Percentiles rank a stretch among this genome's conserved stretches.
Evolutionary conservation across 768 basidiomycete genomes (phyloP).

Genomic region (Boletus rubroflammeus): DNA sequence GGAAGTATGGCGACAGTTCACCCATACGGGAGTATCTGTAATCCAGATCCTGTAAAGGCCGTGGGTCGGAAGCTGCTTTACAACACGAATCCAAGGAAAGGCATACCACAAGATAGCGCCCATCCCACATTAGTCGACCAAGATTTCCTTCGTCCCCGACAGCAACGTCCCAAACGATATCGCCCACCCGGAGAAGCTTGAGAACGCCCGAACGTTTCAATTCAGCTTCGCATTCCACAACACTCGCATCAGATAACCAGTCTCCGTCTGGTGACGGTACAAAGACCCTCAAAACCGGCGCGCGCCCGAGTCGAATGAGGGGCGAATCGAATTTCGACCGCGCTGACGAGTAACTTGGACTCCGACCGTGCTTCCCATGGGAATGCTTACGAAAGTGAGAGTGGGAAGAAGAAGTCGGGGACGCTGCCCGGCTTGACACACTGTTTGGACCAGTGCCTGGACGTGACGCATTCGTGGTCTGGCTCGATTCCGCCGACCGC

Average conservation of each 20-base stretch:
- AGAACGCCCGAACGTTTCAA: slow-evolving; percentile 50
- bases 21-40: slow-evolving; percentile 75
- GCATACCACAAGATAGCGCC: slow-evolving; percentile 81
- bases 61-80: background rate
- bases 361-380: slow-evolving; percentile 29
- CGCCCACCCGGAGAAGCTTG: slow-evolving; percentile 64
- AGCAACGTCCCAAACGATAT: slow-evolving; percentile 85
- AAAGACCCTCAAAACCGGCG: slow-evolving; percentile 75
- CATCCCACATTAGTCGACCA: slow-evolving; percentile 84
- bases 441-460: slow-evolving; percentile 35
- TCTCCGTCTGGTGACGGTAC: slow-evolving; percentile 84
- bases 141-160: slow-evolving; percentile 84
- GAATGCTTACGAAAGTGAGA: slow-evolving; percentile 39
- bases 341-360: slow-evolving; percentile 21
- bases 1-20: slow-evolving; percentile 77
- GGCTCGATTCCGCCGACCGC: background rate
- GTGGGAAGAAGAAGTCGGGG: slow-evolving; percentile 46
- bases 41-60: slow-evolving; percentile 67
- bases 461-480: background rate
- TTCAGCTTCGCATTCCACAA: slow-evolving; percentile 81
- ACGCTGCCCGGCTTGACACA: slow-evolving; percentile 62
- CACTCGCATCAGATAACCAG: slow-evolving; percentile 80
- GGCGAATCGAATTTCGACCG: slow-evolving; percentile 58
- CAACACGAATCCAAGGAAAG: slow-evolving; percentile 5
- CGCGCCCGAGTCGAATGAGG: slow-evolving; percentile 64